phyloP scores from a whole-genome alignment of 352 stramenopile genomes.

The Pythium plurisporium region DNA sequence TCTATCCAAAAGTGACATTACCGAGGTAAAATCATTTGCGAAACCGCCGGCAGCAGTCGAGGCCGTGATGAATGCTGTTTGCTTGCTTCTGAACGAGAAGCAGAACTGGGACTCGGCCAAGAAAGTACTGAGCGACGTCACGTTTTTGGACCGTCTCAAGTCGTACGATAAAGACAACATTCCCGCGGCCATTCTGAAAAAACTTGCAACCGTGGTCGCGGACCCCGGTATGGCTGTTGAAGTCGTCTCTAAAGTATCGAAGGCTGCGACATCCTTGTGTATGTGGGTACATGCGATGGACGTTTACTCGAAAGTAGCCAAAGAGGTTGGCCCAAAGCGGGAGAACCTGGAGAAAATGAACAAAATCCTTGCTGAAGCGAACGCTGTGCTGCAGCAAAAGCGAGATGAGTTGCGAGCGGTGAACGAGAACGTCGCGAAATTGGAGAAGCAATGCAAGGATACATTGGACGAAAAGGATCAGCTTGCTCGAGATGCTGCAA shows the following conservation, averaged over 20 bases:
- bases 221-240: constrained; percentile 89
- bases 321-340: constrained; percentile 92
- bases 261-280: constrained; percentile 87
- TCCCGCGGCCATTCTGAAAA: constrained; percentile 79
- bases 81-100: constrained; percentile 90
- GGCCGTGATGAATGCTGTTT: constrained; percentile 94
- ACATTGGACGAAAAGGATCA: constrained; percentile 90
- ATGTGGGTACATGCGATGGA: constrained; percentile 95
- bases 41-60: constrained; percentile 91
- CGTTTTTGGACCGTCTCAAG: constrained; percentile 90
- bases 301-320: constrained; percentile 93
- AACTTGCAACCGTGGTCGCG: constrained; percentile 78
- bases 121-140: constrained; percentile 84
- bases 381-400: constrained; percentile 82
- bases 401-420: constrained; percentile 85
- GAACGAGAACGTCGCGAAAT: constrained; percentile 85
- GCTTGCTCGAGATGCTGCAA: constrained; percentile 80
- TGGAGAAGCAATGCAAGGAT: constrained; percentile 89
- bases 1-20: constrained; percentile 93
- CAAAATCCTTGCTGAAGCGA: constrained; percentile 84
- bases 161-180: constrained; percentile 96
- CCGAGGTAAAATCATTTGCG: constrained; percentile 92
- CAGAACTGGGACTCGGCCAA: constrained; percentile 92
- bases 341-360: constrained; percentile 92
- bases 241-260: constrained; percentile 90